Percentiles rank a stretch among this genome's conserved stretches.
Conservation (phyloP, 148 eudicot genomes). For the Vaccinium macrocarpon region DNA sequence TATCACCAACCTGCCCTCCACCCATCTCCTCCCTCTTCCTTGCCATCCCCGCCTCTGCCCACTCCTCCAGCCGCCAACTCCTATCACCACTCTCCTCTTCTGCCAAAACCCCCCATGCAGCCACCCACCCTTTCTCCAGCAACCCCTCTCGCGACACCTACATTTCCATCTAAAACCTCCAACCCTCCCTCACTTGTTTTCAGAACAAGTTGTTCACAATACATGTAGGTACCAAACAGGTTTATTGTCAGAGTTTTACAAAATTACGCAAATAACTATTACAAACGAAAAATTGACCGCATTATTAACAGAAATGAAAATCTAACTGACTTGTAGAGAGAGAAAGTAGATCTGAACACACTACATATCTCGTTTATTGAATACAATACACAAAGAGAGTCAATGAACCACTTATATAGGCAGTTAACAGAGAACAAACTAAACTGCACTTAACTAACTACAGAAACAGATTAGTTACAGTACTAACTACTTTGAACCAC, state of each 20-base stretch:
- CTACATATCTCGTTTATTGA: too few species aligned
- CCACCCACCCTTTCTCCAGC: neutral
- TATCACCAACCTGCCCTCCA: neutral
- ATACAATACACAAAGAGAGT: too few species aligned
- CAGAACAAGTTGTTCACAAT: neutral
- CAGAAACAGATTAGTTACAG: too few species aligned
- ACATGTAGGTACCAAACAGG: neutral
- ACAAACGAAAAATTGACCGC: too few species aligned
- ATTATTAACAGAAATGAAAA: too few species aligned
- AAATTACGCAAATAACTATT: neutral
- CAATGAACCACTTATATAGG: too few species aligned
- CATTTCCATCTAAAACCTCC: neutral
- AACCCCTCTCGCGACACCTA: neutral
- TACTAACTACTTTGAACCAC: too few species aligned
- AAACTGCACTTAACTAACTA: too few species aligned
- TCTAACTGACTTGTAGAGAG: too few species aligned
- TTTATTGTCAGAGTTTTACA: neutral
- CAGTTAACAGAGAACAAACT: too few species aligned
- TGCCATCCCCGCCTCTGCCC: neutral
- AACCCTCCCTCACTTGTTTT: too few species aligned
- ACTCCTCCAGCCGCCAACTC: neutral
- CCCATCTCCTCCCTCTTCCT: neutral
- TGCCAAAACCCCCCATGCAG: neutral
- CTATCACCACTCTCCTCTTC: neutral
- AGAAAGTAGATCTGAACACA: too few species aligned